phyloP scores from a whole-genome alignment of 192 early-diverging fungal genomes.

The Gigaspora rosea region DNA sequence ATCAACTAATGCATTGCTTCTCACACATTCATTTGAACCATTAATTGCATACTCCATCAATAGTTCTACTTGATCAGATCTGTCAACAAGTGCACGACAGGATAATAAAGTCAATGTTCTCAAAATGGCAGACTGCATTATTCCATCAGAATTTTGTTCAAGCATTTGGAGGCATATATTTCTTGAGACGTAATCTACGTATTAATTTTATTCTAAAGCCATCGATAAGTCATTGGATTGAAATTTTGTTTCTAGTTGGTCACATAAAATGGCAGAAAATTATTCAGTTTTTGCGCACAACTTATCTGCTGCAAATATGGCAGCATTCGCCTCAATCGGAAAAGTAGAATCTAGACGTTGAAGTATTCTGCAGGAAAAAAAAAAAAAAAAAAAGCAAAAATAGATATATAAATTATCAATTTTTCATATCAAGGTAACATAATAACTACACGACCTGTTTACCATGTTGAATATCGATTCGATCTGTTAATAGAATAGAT shows the following conservation, averaged over 20 bases:
- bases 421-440: not conserved
- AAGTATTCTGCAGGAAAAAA: slow-evolving; percentile 20
- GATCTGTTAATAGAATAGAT: slow-evolving; percentile 24
- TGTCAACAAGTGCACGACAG: slow-evolving; percentile 13
- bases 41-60: slow-evolving; percentile 7
- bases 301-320: slow-evolving; percentile 29
- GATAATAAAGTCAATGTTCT: slow-evolving; percentile 26
- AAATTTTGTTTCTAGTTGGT: slow-evolving; percentile 7
- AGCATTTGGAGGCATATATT: slow-evolving; percentile 16
- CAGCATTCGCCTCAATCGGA: slow-evolving; percentile 22
- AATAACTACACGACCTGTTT: not conserved
- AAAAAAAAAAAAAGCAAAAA: not conserved
- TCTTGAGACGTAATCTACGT: slow-evolving; percentile 13
- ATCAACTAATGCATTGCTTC: slow-evolving; percentile 1
- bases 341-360: slow-evolving; percentile 23
- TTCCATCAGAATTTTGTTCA: not conserved
- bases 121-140: not conserved
- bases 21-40: not conserved
- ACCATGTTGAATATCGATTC: slow-evolving; percentile 22
- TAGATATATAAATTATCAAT: not conserved
- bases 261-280: slow-evolving; percentile 9
- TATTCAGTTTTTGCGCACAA: slow-evolving; percentile 14
- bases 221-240: not conserved
- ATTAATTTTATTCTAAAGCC: slow-evolving; percentile 20
- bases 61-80: slow-evolving; percentile 13